Evolutionary conservation across 2,329 filamentous ascomycete genomes (phyloP).

Genomic region (Thyridium curvatum): DNA sequence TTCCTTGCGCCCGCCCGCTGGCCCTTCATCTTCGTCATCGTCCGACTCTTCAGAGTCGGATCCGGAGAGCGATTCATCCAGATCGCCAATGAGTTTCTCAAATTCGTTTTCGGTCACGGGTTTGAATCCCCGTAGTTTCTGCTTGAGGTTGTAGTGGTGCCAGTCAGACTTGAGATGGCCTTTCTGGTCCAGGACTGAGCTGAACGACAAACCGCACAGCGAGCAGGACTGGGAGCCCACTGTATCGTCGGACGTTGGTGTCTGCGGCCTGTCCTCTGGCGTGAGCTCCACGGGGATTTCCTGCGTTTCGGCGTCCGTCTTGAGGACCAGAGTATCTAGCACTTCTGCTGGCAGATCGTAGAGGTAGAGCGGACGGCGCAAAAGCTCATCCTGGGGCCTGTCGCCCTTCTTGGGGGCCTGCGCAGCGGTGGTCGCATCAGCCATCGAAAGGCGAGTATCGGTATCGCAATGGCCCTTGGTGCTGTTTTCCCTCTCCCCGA

Average conservation of each 20-base stretch:
- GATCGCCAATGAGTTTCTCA: conserved; percentile 73
- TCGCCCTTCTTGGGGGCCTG: conserved; percentile 4
- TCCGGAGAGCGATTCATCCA: conserved; percentile 90
- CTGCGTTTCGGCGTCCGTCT: conserved; percentile 31
- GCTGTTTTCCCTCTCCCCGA: too few relatives aligned
- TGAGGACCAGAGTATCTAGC: conserved; percentile 58
- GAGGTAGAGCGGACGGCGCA: conserved; percentile 50
- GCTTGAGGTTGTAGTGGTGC: conserved; percentile 91
- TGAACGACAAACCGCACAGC: conserved; percentile 69
- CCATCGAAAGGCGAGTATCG: too few relatives aligned
- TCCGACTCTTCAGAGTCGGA: conserved; percentile 66
- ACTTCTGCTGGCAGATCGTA: conserved; percentile 78
- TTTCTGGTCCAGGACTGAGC: conserved; percentile 72
- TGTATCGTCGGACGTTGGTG: conserved; percentile 19
- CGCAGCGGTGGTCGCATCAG: too few relatives aligned
- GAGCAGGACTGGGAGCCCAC: conserved; percentile 70
- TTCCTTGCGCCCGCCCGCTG: conserved; percentile 42
- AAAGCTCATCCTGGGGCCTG: conserved; percentile 36
- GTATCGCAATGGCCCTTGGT: too few relatives aligned
- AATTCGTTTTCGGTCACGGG: conserved; percentile 78
- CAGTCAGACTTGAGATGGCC: conserved; percentile 84
- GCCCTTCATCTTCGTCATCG: conserved; percentile 24
- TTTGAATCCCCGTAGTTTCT: conserved; percentile 69
- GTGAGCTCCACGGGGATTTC: conserved; percentile 20
- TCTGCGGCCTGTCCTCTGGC: conserved; percentile 15